Percentiles rank a stretch among this genome's conserved stretches.
Evolutionary conservation across 2,329 filamentous ascomycete species (phyloP).

Genomic region (Colletotrichum sp.): DNA sequence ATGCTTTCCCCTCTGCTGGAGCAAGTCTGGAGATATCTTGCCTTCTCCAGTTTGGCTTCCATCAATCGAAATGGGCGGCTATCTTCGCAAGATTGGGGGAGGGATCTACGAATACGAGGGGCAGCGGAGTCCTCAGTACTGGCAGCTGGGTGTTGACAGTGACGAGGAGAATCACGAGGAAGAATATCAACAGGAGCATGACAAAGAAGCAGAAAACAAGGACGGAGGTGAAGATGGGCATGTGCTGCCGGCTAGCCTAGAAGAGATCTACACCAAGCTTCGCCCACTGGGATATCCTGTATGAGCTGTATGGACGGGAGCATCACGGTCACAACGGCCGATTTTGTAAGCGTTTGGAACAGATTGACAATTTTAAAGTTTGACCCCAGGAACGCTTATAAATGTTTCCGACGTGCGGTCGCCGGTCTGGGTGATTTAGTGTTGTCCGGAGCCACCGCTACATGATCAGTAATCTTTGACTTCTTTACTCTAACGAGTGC

Average conservation of each 20-base stretch:
- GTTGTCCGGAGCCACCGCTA: not conserved
- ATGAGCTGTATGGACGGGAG: not conserved
- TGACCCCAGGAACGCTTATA: not conserved
- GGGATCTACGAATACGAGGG: not conserved
- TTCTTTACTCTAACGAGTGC: not conserved
- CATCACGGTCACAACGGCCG: not conserved
- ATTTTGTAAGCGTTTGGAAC: not conserved
- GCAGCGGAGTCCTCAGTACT: not conserved
- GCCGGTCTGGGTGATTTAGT: not conserved
- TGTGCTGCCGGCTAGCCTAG: not conserved
- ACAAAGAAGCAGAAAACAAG: not conserved
- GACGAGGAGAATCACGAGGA: not conserved
- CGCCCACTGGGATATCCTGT: not conserved
- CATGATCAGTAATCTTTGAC: not conserved
- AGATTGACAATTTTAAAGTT: not conserved
- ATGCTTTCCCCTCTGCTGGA: not conserved
- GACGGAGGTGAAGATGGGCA: not conserved
- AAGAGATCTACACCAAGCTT: not conserved
- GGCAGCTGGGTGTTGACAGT: rapidly evolving
- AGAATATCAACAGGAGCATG: not conserved
- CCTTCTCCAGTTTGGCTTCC: not conserved
- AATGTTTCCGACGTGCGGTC: not conserved
- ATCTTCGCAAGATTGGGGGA: not conserved
- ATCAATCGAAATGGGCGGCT: not conserved
- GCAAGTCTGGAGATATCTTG: not conserved